These are phyloP conservation scores for Mortierella sp. DNA, from an alignment of 371 early-diverging fungal genomes.

Conservation along the genomic window DNA sequence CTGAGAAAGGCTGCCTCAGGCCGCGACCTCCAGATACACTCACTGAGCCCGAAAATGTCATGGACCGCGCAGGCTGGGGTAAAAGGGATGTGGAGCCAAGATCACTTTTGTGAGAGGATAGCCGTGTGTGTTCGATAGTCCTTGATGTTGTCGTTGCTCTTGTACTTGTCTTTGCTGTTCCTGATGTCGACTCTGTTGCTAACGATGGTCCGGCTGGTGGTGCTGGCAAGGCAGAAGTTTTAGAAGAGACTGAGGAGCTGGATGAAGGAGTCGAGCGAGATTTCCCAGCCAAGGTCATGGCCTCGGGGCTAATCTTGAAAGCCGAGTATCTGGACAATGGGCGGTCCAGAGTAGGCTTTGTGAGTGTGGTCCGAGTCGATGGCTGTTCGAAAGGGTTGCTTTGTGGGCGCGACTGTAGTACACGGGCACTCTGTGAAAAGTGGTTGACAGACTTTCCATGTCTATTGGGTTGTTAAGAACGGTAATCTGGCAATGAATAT, in stretches of 20 bases:
- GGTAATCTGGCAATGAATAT: not conserved
- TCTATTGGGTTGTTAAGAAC: conserved; percentile 9
- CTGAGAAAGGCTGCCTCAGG: not conserved
- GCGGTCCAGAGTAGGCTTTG: not conserved
- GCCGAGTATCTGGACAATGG: not conserved
- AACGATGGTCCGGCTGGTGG: not conserved
- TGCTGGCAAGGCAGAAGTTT: not conserved
- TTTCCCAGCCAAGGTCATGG: conserved; percentile 3
- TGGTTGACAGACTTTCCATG: conserved; percentile 25
- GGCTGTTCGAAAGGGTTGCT: not conserved
- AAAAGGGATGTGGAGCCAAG: not conserved
- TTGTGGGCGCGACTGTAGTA: conserved; percentile 2
- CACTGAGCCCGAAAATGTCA: conserved; percentile 8
- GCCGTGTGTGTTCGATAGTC: not conserved
- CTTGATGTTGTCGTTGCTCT: not conserved
- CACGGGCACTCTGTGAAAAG: conserved; percentile 40
- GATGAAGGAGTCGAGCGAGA: conserved; percentile 8
- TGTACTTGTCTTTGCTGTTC: not conserved
- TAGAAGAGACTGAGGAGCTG: not conserved
- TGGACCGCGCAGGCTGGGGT: not conserved
- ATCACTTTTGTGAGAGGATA: not conserved
- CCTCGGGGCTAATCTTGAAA: not conserved
- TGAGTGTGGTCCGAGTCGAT: not conserved
- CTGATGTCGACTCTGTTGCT: not conserved
- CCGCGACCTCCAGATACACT: not conserved